These are phyloP conservation scores for Trypanosoma avium DNA, from an alignment of 208 protist species.

Conservation along the genomic window DNA sequence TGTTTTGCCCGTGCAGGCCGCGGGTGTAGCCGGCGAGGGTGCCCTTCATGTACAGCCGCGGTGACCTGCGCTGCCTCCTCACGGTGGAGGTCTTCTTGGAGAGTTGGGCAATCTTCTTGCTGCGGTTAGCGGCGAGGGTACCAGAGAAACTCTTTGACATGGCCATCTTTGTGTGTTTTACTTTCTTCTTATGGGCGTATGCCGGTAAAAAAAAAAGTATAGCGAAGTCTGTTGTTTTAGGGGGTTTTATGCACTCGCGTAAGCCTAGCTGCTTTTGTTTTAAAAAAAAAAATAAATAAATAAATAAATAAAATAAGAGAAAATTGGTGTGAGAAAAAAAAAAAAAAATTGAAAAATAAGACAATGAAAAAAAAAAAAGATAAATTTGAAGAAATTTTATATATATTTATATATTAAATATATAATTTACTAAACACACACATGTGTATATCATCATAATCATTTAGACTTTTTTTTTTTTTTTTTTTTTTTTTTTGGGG, in stretches of 20 bases:
- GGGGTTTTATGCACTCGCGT: slow-evolving; percentile 18
- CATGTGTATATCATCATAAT: too few relatives aligned
- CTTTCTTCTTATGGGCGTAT: too few relatives aligned
- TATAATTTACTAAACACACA: too few relatives aligned
- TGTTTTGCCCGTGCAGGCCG: slow-evolving; percentile 92
- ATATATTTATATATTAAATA: too few relatives aligned
- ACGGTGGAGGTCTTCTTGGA: slow-evolving; percentile 84
- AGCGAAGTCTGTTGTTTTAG: slow-evolving; percentile 27
- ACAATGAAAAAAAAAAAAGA: slow-evolving; percentile 1
- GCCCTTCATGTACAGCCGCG: slow-evolving; percentile 92
- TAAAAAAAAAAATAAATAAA: slow-evolving; percentile 22
- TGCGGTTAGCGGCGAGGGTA: slow-evolving; percentile 71
- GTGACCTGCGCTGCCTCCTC: slow-evolving; percentile 83
- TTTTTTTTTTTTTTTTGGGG: too few relatives aligned
- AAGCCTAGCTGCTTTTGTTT: slow-evolving; percentile 20
- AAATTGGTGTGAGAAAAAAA: slow-evolving; percentile 12
- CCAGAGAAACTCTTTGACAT: slow-evolving; percentile 24
- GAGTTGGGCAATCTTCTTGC: slow-evolving; percentile 91
- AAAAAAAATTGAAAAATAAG: slow-evolving; percentile 6
- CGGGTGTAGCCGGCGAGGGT: slow-evolving; percentile 90
- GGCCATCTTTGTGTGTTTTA: slow-evolving; percentile 17
- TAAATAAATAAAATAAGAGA: slow-evolving; percentile 5
- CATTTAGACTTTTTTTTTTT: too few relatives aligned
- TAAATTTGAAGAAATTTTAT: too few relatives aligned
- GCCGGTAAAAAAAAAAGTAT: too few relatives aligned